Conservation (phyloP, 306 rosid genomes). For the Canavalia gladiata region DNA sequence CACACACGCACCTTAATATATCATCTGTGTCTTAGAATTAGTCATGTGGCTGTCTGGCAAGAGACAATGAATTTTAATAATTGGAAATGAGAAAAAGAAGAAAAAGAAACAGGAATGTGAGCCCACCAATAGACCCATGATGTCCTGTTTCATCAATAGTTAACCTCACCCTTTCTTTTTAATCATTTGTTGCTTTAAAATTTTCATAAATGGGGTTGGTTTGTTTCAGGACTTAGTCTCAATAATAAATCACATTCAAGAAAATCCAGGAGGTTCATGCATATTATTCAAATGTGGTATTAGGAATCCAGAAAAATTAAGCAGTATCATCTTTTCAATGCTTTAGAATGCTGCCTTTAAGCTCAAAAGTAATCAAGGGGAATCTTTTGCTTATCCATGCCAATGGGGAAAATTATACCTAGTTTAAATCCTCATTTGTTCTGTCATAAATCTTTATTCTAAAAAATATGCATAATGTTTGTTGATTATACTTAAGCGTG, state of each 20-base stretch:
- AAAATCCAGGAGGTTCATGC: slow-evolving; percentile 55
- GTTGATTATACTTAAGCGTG: slow-evolving; percentile 50
- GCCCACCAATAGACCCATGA: slow-evolving; percentile 77
- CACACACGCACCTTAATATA: slow-evolving; percentile 49
- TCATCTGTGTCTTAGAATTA: slow-evolving; percentile 69
- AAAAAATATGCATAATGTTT: slow-evolving; percentile 22
- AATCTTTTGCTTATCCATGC: slow-evolving; percentile 45
- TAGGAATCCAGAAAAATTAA: slow-evolving; percentile 28
- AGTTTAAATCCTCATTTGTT: slow-evolving; percentile 33
- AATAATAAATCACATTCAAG: slow-evolving; percentile 36
- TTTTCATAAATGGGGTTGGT: slow-evolving; percentile 56
- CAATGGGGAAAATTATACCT: not conserved
- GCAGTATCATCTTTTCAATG: slow-evolving; percentile 1
- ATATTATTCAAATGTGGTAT: slow-evolving; percentile 20
- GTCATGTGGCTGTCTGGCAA: slow-evolving; percentile 75
- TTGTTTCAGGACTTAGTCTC: slow-evolving; percentile 48
- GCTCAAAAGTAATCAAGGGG: slow-evolving; percentile 44
- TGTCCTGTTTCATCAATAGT: slow-evolving; percentile 72
- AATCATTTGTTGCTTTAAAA: slow-evolving; percentile 65
- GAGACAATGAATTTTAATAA: slow-evolving; percentile 70
- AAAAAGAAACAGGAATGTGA: slow-evolving; percentile 64
- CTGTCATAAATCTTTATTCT: slow-evolving; percentile 32
- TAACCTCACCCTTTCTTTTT: slow-evolving; percentile 65
- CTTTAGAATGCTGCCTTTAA: slow-evolving; percentile 42
- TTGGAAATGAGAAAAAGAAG: slow-evolving; percentile 56